These are phyloP conservation scores for Nicotiana paniculata DNA, from an alignment of 257 asterid species.

Conservation along the genomic window DNA sequence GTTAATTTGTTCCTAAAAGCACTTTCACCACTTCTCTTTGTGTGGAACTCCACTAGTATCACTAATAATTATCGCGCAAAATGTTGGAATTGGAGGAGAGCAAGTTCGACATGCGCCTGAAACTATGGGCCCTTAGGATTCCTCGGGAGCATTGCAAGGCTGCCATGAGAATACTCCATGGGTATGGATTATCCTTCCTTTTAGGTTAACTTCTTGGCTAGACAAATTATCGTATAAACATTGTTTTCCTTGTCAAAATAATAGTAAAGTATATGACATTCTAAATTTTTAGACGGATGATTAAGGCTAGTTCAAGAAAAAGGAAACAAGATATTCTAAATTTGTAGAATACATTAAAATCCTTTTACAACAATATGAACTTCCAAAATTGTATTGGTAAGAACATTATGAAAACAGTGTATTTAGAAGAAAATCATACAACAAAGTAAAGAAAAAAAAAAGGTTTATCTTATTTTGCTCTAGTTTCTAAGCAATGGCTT, in stretches of 20 bases:
- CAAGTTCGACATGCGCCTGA: slow-evolving; percentile 51
- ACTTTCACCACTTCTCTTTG: background rate
- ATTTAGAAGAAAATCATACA: too few relatives aligned
- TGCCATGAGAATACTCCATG: slow-evolving; percentile 64
- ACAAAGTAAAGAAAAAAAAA: too few relatives aligned
- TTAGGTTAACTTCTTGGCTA: background rate
- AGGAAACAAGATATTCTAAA: too few relatives aligned
- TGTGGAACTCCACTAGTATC: background rate
- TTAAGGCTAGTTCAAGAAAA: too few relatives aligned
- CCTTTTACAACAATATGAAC: too few relatives aligned
- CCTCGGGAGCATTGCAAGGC: slow-evolving; percentile 80
- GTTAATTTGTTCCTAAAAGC: background rate
- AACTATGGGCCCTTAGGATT: slow-evolving; percentile 66
- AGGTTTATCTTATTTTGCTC: too few relatives aligned
- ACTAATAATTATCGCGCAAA: background rate
- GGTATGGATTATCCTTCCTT: slow-evolving; percentile 28
- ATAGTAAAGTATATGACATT: background rate
- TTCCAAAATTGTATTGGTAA: too few relatives aligned
- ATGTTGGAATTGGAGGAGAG: slow-evolving; percentile 45
- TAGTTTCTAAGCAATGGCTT: too few relatives aligned
- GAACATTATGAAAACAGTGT: too few relatives aligned
- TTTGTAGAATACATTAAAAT: too few relatives aligned
- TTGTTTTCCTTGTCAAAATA: background rate
- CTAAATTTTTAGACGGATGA: too few relatives aligned
- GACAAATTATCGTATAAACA: background rate